phyloP scores from a whole-genome alignment of 805 yeast species.

The Starmerella vaccinii region DNA sequence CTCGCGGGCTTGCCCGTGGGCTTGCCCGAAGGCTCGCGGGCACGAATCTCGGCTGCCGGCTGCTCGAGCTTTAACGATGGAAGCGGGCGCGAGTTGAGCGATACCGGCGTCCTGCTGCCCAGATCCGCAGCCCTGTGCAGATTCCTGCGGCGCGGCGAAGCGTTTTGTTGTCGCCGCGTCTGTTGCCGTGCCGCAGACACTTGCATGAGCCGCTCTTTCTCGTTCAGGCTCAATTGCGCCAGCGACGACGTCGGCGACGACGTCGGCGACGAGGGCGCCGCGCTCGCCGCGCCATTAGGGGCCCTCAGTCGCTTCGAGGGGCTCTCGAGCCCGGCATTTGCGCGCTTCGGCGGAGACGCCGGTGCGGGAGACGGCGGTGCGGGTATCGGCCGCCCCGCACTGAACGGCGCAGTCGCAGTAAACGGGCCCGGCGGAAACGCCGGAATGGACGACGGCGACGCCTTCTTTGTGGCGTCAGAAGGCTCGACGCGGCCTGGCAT shows the following conservation, averaged over 20 bases:
- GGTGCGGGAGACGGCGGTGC: neutral
- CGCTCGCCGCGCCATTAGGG: conserved; percentile 8
- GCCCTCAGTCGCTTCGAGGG: conserved; percentile 17
- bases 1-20: neutral
- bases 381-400: neutral
- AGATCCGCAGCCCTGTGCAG: neutral
- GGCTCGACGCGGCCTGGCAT: too few species aligned
- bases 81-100: conserved; percentile 1
- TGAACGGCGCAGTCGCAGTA: neutral
- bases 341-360: conserved; percentile 10
- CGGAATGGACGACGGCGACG: too few species aligned
- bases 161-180: conserved; percentile 4
- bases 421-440: too few species aligned
- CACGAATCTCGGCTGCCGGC: neutral
- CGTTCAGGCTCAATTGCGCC: conserved; percentile 8
- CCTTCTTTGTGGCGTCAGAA: too few species aligned
- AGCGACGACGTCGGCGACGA: conserved; percentile 3
- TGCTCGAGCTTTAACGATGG: conserved; percentile 2
- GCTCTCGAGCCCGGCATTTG: conserved; percentile 9
- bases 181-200: conserved; percentile 11
- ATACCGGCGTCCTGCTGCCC: neutral
- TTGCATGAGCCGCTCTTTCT: conserved; percentile 10
- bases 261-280: conserved; percentile 7
- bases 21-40: neutral
- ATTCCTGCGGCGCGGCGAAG: neutral